phyloP scores from a whole-genome alignment of 305 asterid species.

The Fraxinus platypoda region DNA sequence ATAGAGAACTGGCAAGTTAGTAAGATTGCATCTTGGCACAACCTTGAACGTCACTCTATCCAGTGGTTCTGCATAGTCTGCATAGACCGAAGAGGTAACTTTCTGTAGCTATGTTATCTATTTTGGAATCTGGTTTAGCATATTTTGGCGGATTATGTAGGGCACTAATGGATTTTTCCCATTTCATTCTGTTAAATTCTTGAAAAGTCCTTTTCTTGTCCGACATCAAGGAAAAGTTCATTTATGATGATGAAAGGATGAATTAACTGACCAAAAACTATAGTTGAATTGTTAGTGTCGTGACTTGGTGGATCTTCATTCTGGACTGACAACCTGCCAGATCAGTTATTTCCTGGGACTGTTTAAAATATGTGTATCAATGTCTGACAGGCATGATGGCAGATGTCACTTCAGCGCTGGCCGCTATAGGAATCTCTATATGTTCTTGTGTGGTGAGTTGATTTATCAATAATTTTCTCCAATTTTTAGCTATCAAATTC shows the following conservation, averaged over 20 bases:
- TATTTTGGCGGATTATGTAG: neutral
- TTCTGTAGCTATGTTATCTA: neutral
- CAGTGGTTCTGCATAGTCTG: constrained; percentile 85
- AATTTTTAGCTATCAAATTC: neutral
- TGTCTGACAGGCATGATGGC: constrained; percentile 76
- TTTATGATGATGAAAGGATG: neutral
- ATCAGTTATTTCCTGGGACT: neutral
- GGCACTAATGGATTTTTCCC: neutral
- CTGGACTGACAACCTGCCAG: neutral
- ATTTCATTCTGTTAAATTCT: neutral
- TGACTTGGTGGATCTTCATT: neutral
- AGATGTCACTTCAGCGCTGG: constrained; percentile 70
- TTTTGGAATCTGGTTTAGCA: neutral
- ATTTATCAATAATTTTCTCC: neutral
- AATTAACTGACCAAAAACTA: neutral
- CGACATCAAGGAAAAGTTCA: neutral
- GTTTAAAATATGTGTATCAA: constrained; percentile 16
- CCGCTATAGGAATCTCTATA: constrained; percentile 66
- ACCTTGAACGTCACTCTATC: constrained; percentile 73
- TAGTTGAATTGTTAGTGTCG: neutral
- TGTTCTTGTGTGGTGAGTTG: constrained; percentile 84
- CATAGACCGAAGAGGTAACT: constrained; percentile 76
- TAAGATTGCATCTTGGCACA: constrained; percentile 76
- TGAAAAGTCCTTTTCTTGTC: neutral
- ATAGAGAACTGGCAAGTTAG: constrained; percentile 74